Conservation (phyloP, 2,329 filamentous ascomycete genomes). For the Zasmidium angulare region DNA sequence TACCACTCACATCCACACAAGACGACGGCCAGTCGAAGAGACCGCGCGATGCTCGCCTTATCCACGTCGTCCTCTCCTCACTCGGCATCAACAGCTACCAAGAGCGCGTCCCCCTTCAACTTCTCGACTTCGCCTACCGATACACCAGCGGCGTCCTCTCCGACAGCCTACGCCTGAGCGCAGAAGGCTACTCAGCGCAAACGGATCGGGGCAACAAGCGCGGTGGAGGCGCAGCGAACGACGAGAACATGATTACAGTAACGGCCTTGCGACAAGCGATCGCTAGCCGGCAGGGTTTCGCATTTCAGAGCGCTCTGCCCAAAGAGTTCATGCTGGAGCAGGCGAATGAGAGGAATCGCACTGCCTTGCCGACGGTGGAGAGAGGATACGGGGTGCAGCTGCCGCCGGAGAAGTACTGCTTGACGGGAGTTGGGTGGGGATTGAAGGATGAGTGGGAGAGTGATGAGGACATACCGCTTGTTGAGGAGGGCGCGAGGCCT, state of each 20-base stretch:
- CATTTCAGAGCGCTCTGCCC: constrained; percentile 63
- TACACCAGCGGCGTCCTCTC: constrained; percentile 71
- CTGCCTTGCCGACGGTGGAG: constrained; percentile 60
- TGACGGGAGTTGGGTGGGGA: constrained; percentile 58
- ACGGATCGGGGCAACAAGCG: constrained; percentile 23
- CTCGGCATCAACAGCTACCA: constrained; percentile 80
- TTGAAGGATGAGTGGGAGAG: constrained; percentile 60
- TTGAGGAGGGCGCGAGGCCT: constrained; percentile 49
- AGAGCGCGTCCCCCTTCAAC: constrained; percentile 75
- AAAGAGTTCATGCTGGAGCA: constrained; percentile 78
- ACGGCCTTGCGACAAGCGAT: constrained; percentile 73
- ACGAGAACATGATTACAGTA: constrained; percentile 58
- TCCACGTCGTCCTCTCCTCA: constrained; percentile 76
- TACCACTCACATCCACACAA: constrained; percentile 33
- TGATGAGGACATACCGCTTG: constrained; percentile 47
- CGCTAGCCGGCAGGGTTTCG: constrained; percentile 64
- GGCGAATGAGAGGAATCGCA: constrained; percentile 68
- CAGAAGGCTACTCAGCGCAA: constrained; percentile 62
- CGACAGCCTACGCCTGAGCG: constrained; percentile 68
- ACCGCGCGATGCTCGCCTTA: constrained; percentile 74
- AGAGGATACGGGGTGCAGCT: constrained; percentile 58
- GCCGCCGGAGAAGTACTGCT: constrained; percentile 62
- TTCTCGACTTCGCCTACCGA: constrained; percentile 84
- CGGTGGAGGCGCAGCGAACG: constrained; percentile 34
- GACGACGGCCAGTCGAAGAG: constrained; percentile 48